Conservation (phyloP, 2,329 filamentous ascomycete genomes). For the Phialophora verrucosa region DNA sequence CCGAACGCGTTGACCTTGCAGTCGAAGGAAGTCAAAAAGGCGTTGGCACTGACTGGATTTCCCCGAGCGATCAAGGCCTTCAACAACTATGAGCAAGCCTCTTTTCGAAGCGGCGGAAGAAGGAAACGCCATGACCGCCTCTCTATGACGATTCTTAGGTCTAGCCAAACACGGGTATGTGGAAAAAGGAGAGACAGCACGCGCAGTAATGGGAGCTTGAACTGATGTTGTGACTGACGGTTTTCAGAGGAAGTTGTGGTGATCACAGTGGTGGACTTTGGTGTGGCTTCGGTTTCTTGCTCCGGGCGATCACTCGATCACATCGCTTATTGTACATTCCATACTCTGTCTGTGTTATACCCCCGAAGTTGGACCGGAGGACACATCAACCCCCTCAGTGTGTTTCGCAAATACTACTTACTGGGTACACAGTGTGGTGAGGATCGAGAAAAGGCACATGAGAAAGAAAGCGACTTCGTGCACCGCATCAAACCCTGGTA, state of each 20-base stretch:
- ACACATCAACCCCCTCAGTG: background rate
- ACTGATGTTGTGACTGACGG: background rate
- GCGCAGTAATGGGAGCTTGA: background rate
- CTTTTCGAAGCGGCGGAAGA: constrained; percentile 15
- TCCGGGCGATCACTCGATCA: background rate
- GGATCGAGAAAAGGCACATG: background rate
- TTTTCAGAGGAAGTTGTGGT: background rate
- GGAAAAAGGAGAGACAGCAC: background rate
- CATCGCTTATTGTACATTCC: too few species aligned
- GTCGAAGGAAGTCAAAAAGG: constrained; percentile 62
- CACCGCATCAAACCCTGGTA: background rate
- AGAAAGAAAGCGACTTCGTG: background rate
- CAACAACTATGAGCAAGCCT: constrained; percentile 80
- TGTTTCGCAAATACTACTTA: background rate
- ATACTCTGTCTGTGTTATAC: background rate
- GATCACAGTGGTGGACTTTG: background rate
- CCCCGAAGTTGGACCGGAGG: background rate
- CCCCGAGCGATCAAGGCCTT: constrained; percentile 86
- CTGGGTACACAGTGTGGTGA: background rate
- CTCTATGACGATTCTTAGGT: background rate
- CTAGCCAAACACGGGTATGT: background rate
- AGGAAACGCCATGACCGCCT: background rate
- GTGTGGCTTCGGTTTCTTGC: background rate
- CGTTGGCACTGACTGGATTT: constrained; percentile 88
- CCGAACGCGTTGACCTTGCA: constrained; percentile 59